Percentiles rank a stretch among this genome's conserved stretches.
phyloP scores from a whole-genome alignment of 1,284 basidiomycete genomes.

The Papiliotrema nemorosa region DNA sequence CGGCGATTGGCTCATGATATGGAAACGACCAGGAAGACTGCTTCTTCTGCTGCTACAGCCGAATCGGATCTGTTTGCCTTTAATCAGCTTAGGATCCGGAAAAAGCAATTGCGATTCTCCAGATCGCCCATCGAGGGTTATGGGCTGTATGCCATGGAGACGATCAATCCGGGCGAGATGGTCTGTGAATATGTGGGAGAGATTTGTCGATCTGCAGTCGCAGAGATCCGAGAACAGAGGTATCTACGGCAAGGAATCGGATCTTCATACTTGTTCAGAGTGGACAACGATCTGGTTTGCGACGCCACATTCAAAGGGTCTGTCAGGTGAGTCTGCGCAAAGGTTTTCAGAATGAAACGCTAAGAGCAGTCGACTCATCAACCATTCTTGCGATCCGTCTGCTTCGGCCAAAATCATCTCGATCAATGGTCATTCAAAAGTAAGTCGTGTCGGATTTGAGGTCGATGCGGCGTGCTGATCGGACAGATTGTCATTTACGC shows the following conservation, averaged over 20 bases:
- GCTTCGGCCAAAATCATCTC: slow-evolving; percentile 98
- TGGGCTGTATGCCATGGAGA: slow-evolving; percentile 94
- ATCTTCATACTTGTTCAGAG: slow-evolving; percentile 88
- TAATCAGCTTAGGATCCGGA: slow-evolving; percentile 95
- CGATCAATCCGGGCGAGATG: slow-evolving; percentile 92
- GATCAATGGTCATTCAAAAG: slow-evolving; percentile 85
- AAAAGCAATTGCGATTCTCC: slow-evolving; percentile 96
- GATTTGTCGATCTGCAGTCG: slow-evolving; percentile 89
- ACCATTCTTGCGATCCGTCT: slow-evolving; percentile 95
- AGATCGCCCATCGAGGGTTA: slow-evolving; percentile 97
- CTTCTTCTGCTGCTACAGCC: slow-evolving; percentile 48
- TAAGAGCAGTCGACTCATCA: slow-evolving; percentile 75
- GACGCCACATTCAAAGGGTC: slow-evolving; percentile 99
- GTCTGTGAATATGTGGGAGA: slow-evolving; percentile 99
- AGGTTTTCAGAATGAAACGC: neutral
- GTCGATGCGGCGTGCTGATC: neutral
- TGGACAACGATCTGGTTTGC: slow-evolving; percentile 88
- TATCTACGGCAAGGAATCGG: slow-evolving; percentile 96
- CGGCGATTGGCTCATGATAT: slow-evolving; percentile 87
- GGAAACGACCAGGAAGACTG: slow-evolving; percentile 80
- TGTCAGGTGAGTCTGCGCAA: slow-evolving; percentile 68
- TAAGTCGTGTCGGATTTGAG: slow-evolving; percentile 15
- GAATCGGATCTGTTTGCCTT: slow-evolving; percentile 75
- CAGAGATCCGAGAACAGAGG: slow-evolving; percentile 92
- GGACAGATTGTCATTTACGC: slow-evolving; percentile 94